Conservation (phyloP, 495 filamentous ascomycete species). For the Aspergillus biplanus region DNA sequence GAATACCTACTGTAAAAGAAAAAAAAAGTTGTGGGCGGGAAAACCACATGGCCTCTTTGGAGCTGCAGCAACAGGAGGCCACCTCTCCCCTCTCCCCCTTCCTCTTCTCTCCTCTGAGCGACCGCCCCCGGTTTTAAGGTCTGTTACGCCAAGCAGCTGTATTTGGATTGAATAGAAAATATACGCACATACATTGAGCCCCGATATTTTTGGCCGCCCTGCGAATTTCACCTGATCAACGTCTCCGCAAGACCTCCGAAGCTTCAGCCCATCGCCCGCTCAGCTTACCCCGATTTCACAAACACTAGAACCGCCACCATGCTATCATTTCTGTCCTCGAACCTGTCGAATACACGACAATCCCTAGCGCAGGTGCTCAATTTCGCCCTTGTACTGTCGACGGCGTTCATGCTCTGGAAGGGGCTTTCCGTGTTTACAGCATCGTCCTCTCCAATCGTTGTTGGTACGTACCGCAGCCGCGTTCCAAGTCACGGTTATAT, state of each 20-base stretch:
- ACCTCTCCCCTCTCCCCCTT: conserved; percentile 23
- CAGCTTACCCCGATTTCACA: not conserved
- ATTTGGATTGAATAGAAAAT: not conserved
- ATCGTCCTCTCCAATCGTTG: conserved; percentile 91
- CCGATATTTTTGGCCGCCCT: not conserved
- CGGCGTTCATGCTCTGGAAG: conserved; percentile 99
- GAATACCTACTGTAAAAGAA: not conserved
- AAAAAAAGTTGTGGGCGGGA: conserved; percentile 1
- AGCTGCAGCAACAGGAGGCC: conserved; percentile 26
- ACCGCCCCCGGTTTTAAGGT: not conserved
- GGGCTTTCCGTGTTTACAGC: conserved; percentile 83
- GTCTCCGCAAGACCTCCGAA: conserved; percentile 33
- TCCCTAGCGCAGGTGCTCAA: conserved; percentile 89
- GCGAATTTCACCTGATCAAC: conserved; percentile 9
- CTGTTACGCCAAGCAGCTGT: not conserved
- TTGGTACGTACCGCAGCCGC: conserved; percentile 35
- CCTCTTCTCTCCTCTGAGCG: not conserved
- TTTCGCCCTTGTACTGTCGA: conserved; percentile 91
- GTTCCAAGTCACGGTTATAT: not conserved
- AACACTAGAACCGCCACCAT: conserved; percentile 51
- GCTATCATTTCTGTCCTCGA: conserved; percentile 67
- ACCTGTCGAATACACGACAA: conserved; percentile 76
- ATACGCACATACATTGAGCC: not conserved
- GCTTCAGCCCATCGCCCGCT: conserved; percentile 9
- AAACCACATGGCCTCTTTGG: conserved; percentile 23